Percentiles rank a stretch among this genome's conserved stretches.
Evolutionary conservation across 2,329 filamentous ascomycete genomes (phyloP).

Genomic region (Nemania diffusa): DNA sequence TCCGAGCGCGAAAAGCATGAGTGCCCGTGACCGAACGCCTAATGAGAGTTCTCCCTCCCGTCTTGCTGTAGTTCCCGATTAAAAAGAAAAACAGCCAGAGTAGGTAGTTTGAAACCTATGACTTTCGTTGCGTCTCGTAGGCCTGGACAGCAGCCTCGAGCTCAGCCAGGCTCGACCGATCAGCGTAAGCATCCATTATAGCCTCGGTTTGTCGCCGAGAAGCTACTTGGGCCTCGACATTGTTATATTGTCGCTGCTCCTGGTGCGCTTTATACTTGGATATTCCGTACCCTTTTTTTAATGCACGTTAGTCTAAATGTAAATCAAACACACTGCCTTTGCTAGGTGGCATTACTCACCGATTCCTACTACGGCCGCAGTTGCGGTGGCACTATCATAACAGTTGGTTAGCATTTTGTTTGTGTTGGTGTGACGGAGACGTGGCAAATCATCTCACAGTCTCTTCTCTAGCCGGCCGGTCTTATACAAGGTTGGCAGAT

Average conservation of each 20-base stretch:
- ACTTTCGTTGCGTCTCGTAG: constrained; percentile 53
- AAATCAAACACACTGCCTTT: constrained; percentile 10
- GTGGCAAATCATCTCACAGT: constrained; percentile 30
- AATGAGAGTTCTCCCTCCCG: background rate
- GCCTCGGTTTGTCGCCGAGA: constrained; percentile 52
- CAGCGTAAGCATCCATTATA: constrained; percentile 61
- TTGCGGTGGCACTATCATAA: constrained; percentile 45
- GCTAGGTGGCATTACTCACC: constrained; percentile 41
- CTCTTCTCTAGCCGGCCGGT: constrained; percentile 45
- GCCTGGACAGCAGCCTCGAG: constrained; percentile 60
- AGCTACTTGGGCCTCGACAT: constrained; percentile 45
- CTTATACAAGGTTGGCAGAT: constrained; percentile 46
- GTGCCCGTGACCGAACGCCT: constrained; percentile 6
- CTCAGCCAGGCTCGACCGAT: constrained; percentile 59
- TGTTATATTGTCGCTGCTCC: constrained; percentile 42
- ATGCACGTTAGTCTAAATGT: background rate
- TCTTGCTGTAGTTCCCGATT: background rate
- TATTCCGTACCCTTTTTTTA: constrained; percentile 45
- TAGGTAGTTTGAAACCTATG: background rate
- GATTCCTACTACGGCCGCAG: constrained; percentile 49
- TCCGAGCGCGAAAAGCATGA: background rate
- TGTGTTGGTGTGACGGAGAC: background rate
- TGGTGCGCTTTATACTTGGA: constrained; percentile 46
- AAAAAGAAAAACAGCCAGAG: background rate
- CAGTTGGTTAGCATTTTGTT: constrained; percentile 34